These are phyloP conservation scores for Termitomyces heimii DNA, from an alignment of 768 basidiomycete species.

Conservation along the genomic window DNA sequence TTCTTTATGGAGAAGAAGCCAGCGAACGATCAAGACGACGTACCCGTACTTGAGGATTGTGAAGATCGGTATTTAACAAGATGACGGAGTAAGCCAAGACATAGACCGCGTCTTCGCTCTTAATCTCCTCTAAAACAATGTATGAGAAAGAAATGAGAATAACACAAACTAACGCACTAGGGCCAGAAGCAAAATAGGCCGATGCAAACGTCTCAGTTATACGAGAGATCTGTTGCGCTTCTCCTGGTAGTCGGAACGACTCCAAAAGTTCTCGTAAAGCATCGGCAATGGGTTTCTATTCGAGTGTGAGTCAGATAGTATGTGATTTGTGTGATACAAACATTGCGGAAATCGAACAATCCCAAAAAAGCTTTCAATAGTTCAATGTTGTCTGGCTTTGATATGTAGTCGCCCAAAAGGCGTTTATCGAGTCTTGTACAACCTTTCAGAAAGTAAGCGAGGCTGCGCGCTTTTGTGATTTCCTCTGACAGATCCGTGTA, in stretches of 20 bases:
- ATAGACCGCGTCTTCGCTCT: conserved; percentile 88
- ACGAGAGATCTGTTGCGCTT: conserved; percentile 87
- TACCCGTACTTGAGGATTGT: conserved; percentile 90
- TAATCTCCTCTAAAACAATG: conserved; percentile 66
- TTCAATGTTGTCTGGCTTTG: conserved; percentile 81
- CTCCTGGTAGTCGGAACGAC: conserved; percentile 90
- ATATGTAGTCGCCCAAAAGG: conserved; percentile 88
- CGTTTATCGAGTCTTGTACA: conserved; percentile 88
- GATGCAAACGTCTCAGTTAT: conserved; percentile 96
- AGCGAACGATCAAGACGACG: conserved; percentile 19
- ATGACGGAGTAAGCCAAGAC: conserved; percentile 94
- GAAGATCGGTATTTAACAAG: conserved; percentile 96
- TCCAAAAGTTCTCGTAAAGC: conserved; percentile 95
- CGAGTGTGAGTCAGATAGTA: neutral
- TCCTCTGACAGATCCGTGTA: conserved; percentile 56
- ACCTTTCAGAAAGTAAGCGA: conserved; percentile 83
- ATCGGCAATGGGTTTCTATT: conserved; percentile 89
- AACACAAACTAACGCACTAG: conserved; percentile 43
- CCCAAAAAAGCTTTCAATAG: conserved; percentile 82
- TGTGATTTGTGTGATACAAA: conserved; percentile 29
- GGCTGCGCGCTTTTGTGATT: conserved; percentile 53
- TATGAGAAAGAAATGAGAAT: conserved; percentile 2
- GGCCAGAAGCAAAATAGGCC: conserved; percentile 79
- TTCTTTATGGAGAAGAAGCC: neutral
- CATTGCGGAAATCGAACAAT: conserved; percentile 85